A percentile compares a stretch with the other conserved stretches of the same genome.
Evolutionary conservation across 2,329 filamentous ascomycete genomes (phyloP).

Genomic region (Dothideomycetidae sp.): DNA sequence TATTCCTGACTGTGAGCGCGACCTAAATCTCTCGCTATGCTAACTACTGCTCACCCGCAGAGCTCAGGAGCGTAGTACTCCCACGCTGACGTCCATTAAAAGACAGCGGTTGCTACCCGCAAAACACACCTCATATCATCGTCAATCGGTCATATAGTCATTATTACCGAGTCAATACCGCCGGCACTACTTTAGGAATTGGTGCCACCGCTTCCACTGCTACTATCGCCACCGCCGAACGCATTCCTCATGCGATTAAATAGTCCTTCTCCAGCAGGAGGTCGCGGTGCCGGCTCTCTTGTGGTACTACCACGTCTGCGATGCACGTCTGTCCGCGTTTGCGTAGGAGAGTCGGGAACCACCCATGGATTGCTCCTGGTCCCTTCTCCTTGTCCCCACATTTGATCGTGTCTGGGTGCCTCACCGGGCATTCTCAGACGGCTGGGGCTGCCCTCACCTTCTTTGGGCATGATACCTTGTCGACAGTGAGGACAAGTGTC

Average conservation of each 20-base stretch:
- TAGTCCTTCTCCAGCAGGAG: constrained; percentile 13
- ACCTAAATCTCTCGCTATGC: no score
- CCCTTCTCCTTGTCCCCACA: constrained; percentile 14
- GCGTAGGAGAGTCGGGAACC: constrained; percentile 13
- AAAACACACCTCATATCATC: neutral
- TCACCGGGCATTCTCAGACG: constrained; percentile 17
- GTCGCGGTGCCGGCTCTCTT: constrained; percentile 2
- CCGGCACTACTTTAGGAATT: no score
- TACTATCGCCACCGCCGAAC: constrained; percentile 16
- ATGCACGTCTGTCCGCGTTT: constrained; percentile 6
- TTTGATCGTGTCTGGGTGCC: constrained; percentile 18
- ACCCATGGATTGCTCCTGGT: constrained; percentile 13
- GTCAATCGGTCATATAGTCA: neutral
- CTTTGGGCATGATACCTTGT: constrained; percentile 33
- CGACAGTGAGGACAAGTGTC: constrained; percentile 83
- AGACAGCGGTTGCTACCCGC: neutral
- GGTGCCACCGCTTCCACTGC: no score
- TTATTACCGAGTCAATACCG: neutral
- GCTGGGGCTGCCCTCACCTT: constrained; percentile 12
- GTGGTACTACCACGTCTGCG: constrained; percentile 4
- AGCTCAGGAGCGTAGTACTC: no score
- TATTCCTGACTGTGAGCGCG: no score
- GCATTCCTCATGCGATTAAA: constrained; percentile 23
- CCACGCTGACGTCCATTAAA: no score
- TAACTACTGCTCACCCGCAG: no score